phyloP scores from a whole-genome alignment of 495 filamentous ascomycete genomes.

The Penicillium desertorum region DNA sequence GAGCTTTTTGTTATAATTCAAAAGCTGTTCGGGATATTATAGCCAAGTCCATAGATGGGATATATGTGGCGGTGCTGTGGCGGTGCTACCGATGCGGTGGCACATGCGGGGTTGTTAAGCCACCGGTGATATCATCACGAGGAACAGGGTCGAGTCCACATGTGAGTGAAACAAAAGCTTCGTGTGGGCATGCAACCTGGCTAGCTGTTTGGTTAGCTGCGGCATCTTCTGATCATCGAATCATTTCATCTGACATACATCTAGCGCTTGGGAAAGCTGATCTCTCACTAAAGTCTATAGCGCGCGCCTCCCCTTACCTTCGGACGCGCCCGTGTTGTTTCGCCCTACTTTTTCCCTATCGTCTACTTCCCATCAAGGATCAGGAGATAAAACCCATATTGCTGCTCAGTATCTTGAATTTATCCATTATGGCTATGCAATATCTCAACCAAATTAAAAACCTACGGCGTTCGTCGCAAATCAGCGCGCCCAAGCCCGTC shows the following conservation, averaged over 20 bases:
- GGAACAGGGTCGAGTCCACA: neutral
- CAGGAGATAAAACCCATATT: neutral
- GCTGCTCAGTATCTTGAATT: neutral
- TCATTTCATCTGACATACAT: neutral
- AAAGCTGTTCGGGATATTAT: neutral
- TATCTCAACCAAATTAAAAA: slow-evolving; percentile 43
- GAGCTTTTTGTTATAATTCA: too few species aligned
- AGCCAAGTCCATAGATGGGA: neutral
- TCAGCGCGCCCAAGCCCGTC: slow-evolving; percentile 47
- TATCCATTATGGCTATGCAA: slow-evolving; percentile 30
- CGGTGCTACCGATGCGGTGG: slow-evolving; percentile 8
- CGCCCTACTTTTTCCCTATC: slow-evolving; percentile 1
- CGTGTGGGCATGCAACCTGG: neutral
- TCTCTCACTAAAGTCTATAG: slow-evolving; percentile 7
- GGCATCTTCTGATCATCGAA: neutral
- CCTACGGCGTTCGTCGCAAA: slow-evolving; percentile 30
- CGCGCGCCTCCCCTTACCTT: slow-evolving; percentile 10
- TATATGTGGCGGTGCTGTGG: slow-evolving; percentile 8
- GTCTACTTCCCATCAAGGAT: neutral
- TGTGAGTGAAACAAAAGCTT: slow-evolving; percentile 7
- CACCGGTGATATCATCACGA: slow-evolving; percentile 30
- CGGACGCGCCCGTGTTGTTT: slow-evolving; percentile 11
- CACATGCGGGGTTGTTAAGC: slow-evolving; percentile 24
- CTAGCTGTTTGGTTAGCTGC: neutral
- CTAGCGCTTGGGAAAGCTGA: neutral